Conservation (phyloP, 495 filamentous ascomycete species). For the Penicillium crystallinum region DNA sequence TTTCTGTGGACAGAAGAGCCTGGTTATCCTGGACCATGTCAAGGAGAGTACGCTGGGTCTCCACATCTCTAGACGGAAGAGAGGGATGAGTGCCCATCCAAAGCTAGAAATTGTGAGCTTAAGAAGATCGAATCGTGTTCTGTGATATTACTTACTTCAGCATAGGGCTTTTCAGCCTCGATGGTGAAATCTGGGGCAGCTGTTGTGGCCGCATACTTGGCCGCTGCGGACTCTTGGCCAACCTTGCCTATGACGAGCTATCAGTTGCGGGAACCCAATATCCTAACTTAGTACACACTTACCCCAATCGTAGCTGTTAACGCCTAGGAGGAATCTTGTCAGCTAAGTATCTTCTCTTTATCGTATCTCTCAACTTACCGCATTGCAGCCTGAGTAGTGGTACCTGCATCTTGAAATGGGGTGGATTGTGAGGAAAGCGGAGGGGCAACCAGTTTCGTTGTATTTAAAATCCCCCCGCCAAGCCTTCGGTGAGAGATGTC, state of each 20-base stretch:
- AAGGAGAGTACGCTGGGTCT: slow-evolving; percentile 79
- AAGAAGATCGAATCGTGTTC: neutral
- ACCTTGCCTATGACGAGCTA: slow-evolving; percentile 52
- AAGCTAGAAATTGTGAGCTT: slow-evolving; percentile 50
- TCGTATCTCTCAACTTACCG: slow-evolving; percentile 47
- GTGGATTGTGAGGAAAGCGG: slow-evolving; percentile 7
- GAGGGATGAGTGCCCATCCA: slow-evolving; percentile 99
- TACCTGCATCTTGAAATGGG: slow-evolving; percentile 57
- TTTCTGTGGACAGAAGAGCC: slow-evolving; percentile 64
- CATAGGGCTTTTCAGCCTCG: slow-evolving; percentile 74
- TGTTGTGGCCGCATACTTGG: slow-evolving; percentile 72
- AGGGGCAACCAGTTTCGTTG: slow-evolving; percentile 13
- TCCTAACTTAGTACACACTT: slow-evolving; percentile 15
- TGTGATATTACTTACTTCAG: slow-evolving; percentile 55
- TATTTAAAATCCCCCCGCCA: slow-evolving; percentile 23
- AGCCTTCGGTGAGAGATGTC: slow-evolving; percentile 12
- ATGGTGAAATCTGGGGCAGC: slow-evolving; percentile 65
- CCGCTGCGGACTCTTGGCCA: slow-evolving; percentile 69
- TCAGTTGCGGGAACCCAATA: slow-evolving; percentile 25
- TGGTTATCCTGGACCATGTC: slow-evolving; percentile 88
- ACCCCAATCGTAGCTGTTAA: slow-evolving; percentile 99
- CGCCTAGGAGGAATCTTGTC: slow-evolving; percentile 43
- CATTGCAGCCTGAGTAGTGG: slow-evolving; percentile 90
- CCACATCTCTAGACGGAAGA: slow-evolving; percentile 83
- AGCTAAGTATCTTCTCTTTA: neutral